Evolutionary conservation across 108 stramenopile genomes (phyloP), one percentile per base, ranked within the genome.

Genomic region (Cyclotella choctawhatcheeana): DNA sequence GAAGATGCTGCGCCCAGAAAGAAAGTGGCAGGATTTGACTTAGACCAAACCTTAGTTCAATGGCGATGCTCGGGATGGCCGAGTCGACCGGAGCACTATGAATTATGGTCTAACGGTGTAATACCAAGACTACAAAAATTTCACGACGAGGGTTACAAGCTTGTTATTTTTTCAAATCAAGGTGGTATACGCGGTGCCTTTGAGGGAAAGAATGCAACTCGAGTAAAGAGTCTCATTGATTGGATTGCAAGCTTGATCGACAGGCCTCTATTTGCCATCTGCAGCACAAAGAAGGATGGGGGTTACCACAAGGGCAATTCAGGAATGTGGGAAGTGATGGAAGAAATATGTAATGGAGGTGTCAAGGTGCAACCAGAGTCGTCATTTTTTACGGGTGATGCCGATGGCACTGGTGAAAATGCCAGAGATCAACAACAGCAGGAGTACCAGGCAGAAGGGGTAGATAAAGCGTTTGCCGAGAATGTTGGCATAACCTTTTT

Each of bases 341-440:
- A 85, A 69, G 54, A 77, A 10, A 18, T 44, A 17, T 84, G 78
- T 65, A 81, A 66, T 64, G 58, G 40, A 30, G 77, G 82, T 32
- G 48, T 29, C 31, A 54, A 72, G 37, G 84, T 44, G 2, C 24
- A 60, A 14, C 86, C 86, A 32, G 86, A 89, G 34, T 30, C 68
- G 6, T 89, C 89, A 29, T 91, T 94, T 55, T 94, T 82, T 67
- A 89, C 92, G 2, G 93, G 93, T 0, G 93, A 92, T 79, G 83
- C 90, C 10, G 88, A 74, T 48, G 85, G 78, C 16, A 64, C 29
- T 20, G 69, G 74, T 31, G 62, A 13, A 20, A 62, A 76, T 16
- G 26, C 34, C 3, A 29, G 29, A 12, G 60, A 70, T 58, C 45
- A n/a, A 8, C 47, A 44, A 44, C 56, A 48, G 18, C 60, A 68